Base-by-base conservation (phyloP, 2,329 filamentous ascomycete genomes). In the Phialocephala subalpina region DNA sequence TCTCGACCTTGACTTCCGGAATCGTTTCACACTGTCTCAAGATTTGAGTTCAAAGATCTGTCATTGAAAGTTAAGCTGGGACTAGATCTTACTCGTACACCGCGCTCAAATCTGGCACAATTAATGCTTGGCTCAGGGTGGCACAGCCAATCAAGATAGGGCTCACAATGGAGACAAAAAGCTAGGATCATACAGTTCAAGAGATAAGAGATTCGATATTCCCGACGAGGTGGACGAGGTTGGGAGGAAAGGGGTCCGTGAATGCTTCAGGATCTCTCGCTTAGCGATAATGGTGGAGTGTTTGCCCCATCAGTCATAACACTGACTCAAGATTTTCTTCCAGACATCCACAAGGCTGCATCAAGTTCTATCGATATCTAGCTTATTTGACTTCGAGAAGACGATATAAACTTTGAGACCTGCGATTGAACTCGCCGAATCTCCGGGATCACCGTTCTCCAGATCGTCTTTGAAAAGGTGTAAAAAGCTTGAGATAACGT, bases 1-100 rank as follows among this genome's bases (percentile, higher is more conserved):
- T 22, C 11, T 49, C n/a, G 7, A 7, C 45, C 22, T 18, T 20
- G 6, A 49, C 45, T 49, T 22, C 22, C 45, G n/a, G n/a, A 22
- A 18, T 49, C 45, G 45, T 49, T 49, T 49, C 45, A 49, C 14
- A 7, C n/a, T 49, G 45, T 49, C 45, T 49, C 45, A 49, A 22
- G 45, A 49, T 49, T 22, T 25, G 18, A 47, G n/a, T 18, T 18
- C 18, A 47, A 11, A 9, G 4, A 33, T 33, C 29, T 33, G 9
- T 33, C 29, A 33, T 5, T 9, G 29, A 33, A 33, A 33, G 29
- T 33, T 33, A 9, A 9, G 29, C 4, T 33, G n/a, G n/a, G n/a
- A n/a, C n/a, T n/a, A n/a, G 29, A 33, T 33, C 29, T 33, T 33
- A 9, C 29, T 33, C 9, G 29, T 33, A 33, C 29, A 33, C 29